Base-by-base conservation (phyloP, 1,139 yeast genomes). In the Debaryomyces robertsiae region DNA sequence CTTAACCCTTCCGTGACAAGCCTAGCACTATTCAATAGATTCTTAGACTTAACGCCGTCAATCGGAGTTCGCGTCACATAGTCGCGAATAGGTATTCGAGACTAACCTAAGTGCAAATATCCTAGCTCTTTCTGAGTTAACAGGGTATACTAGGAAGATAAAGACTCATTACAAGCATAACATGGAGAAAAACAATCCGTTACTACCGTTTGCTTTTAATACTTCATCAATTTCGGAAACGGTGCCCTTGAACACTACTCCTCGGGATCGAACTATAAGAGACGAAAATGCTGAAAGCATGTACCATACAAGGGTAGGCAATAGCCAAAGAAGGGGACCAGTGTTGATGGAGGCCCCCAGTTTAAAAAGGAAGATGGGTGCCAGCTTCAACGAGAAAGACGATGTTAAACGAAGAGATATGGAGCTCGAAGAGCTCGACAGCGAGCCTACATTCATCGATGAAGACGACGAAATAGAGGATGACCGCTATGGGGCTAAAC, bases 281-380 rank as follows among this genome's bases (percentile, higher is more conserved):
- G 75, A 70, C 42, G 69, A 67, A 43, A 69, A 70, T 55, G 75
- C 75, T 6, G 47, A 57, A 6, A 65, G 72, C 48, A 56, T 53
- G 46, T 68, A 67, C 43, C 74, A 68, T 42, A 67, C 73, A 2
- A 44, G 70, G 41, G 52, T 34, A 23, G 46, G 45, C n/a, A 50
- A 27, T 7, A 30, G 28, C 9, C 30, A 13, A 23, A 18, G 33
- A 19, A 41, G 39, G 28, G 55, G 56, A 2, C 70, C 71, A 3
- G 39, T 46, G 5, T 44, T 65, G 27, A 42, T 41, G 28, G 44
- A 54, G 24, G 58, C 60, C 1, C 77, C 77, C 5, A 60, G 63
- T 13, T 59, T 73, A 48, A 73, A 73, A 43, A 58, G 78, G 41
- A 67, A 69, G 41, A 65, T 68, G 72, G 77, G 77, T 0, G 75